phyloP scores from a whole-genome alignment of 2,329 filamentous ascomycete genomes.

The Hortaea sp. region DNA sequence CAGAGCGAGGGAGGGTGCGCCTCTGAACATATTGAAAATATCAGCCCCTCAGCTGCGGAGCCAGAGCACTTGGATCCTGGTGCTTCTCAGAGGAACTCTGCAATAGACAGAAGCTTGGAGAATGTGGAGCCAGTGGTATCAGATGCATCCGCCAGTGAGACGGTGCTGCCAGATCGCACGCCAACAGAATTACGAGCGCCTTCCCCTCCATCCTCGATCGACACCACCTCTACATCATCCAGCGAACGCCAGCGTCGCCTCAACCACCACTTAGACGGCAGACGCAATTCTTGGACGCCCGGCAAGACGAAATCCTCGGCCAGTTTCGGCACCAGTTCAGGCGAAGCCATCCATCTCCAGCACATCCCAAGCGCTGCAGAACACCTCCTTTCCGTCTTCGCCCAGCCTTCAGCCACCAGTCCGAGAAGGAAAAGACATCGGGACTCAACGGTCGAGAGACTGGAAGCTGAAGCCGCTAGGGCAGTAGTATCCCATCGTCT shows the following conservation, averaged over 20 bases:
- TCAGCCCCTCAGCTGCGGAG: too few relatives aligned
- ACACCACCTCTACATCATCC: neutral
- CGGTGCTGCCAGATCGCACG: too few relatives aligned
- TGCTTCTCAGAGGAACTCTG: too few relatives aligned
- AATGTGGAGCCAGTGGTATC: too few relatives aligned
- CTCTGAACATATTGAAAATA: too few relatives aligned
- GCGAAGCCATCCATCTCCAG: neutral
- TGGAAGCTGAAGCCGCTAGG: neutral
- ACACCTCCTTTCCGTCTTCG: neutral
- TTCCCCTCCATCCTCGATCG: neutral
- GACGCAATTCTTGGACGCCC: neutral
- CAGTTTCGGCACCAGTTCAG: neutral
- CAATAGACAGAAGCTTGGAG: too few relatives aligned
- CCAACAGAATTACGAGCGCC: neutral
- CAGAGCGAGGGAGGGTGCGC: too few relatives aligned
- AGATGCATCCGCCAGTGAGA: too few relatives aligned
- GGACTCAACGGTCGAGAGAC: neutral
- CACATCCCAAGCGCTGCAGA: neutral
- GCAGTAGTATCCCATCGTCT: too few relatives aligned
- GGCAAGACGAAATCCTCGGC: neutral
- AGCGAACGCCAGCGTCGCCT: neutral
- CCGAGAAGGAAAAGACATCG: neutral
- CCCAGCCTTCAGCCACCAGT: neutral
- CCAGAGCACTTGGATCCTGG: too few relatives aligned
- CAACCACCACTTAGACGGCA: neutral